A percentile compares a stretch with the other conserved stretches of the same genome.
phyloP scores from a whole-genome alignment of 768 basidiomycete genomes.

The Auricularia auricula-judae region DNA sequence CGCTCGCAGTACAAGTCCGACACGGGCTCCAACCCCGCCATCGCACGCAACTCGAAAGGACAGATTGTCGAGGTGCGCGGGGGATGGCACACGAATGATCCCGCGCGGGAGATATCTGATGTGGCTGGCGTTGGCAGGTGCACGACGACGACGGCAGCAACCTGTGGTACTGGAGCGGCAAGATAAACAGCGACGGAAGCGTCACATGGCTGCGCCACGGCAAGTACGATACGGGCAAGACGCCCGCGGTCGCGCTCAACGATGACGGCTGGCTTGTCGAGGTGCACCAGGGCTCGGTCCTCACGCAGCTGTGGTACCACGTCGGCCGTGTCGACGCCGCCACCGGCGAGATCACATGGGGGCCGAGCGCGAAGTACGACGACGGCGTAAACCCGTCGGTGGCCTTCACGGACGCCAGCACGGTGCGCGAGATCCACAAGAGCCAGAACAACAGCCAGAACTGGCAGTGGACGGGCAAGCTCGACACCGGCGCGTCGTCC shows the following conservation, averaged over 20 bases:
- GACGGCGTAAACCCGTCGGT: neutral
- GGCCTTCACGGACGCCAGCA: neutral
- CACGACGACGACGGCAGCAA: slow-evolving; percentile 1
- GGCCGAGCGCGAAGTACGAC: neutral
- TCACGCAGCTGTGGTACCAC: neutral
- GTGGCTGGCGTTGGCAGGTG: neutral
- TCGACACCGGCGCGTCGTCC: neutral
- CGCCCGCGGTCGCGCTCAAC: neutral
- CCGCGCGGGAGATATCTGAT: neutral
- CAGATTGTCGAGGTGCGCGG: neutral
- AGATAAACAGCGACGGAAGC: neutral
- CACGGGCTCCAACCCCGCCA: neutral
- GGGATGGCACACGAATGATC: neutral
- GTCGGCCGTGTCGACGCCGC: neutral
- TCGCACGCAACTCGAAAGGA: neutral
- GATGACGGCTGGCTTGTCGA: slow-evolving; percentile 1
- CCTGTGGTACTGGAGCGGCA: slow-evolving; percentile 2
- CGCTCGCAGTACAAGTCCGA: neutral
- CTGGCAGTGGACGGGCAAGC: neutral
- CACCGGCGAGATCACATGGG: neutral
- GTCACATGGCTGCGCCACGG: neutral
- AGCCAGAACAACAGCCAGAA: neutral
- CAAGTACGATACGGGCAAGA: neutral
- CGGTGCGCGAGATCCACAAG: slow-evolving; percentile 1
- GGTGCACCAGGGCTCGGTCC: neutral